These are phyloP conservation scores for Yarrowia sp. DNA, from an alignment of 805 yeast genomes.

Conservation along the genomic window DNA sequence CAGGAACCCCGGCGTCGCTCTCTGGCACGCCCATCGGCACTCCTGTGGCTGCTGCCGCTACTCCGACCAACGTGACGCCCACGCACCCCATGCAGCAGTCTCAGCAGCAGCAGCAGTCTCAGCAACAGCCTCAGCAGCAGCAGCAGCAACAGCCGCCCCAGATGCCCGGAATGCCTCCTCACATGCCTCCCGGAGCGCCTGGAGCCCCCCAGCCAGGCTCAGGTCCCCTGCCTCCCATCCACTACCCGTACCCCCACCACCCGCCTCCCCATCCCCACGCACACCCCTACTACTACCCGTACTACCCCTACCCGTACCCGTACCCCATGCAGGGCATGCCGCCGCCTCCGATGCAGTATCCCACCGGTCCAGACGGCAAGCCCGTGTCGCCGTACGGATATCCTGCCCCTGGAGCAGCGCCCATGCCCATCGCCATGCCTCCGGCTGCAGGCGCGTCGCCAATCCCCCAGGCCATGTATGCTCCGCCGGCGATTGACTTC, in stretches of 20 bases:
- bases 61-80: not conserved
- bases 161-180: not conserved
- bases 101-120: too few relatives aligned
- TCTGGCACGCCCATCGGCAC: not conserved
- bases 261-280: conserved; percentile 9
- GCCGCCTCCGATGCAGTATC: conserved; percentile 16
- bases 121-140: not conserved
- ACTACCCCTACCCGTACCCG: conserved; percentile 20
- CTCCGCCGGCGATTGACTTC: conserved; percentile 45
- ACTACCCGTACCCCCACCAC: conserved; percentile 16
- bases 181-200: not conserved
- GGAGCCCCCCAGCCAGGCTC: not conserved
- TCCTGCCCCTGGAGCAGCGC: conserved; percentile 16
- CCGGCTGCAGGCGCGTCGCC: conserved; percentile 11
- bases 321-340: conserved; percentile 17
- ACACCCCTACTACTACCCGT: conserved; percentile 21
- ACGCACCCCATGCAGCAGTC: not conserved
- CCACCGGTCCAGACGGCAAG: conserved; percentile 8
- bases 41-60: not conserved
- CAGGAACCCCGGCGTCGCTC: not conserved
- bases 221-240: conserved; percentile 6
- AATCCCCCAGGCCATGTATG: conserved; percentile 28
- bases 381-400: conserved; percentile 9
- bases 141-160: not conserved
- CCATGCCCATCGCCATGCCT: conserved; percentile 12